A percentile compares a stretch with the other conserved stretches of the same genome.
phyloP scores from a whole-genome alignment of 257 asterid species.

The Eustoma russellianum region DNA sequence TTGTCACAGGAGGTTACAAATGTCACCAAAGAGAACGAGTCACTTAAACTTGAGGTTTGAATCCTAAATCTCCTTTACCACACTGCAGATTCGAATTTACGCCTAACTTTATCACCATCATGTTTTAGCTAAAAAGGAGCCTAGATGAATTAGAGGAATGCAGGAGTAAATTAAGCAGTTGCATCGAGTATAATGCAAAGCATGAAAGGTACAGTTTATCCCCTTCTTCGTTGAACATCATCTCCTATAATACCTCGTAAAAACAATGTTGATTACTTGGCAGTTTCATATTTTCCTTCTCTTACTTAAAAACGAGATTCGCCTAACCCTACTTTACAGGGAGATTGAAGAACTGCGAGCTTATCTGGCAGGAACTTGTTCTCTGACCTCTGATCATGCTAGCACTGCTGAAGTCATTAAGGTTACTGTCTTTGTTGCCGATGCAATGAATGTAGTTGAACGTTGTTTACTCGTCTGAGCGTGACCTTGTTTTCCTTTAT shows the following conservation, averaged over 20 bases:
- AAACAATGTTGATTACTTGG: no score
- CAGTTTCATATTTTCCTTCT: slow-evolving; percentile 7
- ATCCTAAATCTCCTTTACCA: slow-evolving; percentile 14
- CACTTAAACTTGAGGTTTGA: slow-evolving; percentile 53
- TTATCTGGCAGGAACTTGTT: slow-evolving; percentile 21
- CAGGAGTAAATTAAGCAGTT: slow-evolving; percentile 44
- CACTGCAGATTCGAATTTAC: slow-evolving; percentile 5
- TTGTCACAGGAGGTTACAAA: slow-evolving; percentile 20
- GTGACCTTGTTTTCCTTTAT: no score
- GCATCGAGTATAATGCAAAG: slow-evolving; percentile 61
- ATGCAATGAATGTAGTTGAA: not conserved
- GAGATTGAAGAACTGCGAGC: slow-evolving; percentile 49
- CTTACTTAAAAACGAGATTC: not conserved
- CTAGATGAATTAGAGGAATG: slow-evolving; percentile 55
- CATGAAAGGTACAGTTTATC: slow-evolving; percentile 44
- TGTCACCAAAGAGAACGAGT: slow-evolving; percentile 25
- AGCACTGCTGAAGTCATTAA: slow-evolving; percentile 49
- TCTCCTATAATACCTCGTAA: no score
- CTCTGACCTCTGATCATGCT: slow-evolving; percentile 31
- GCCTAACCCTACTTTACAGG: slow-evolving; percentile 28
- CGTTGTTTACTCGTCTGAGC: no score
- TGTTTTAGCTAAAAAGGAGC: slow-evolving; percentile 57
- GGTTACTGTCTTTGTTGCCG: slow-evolving; percentile 27
- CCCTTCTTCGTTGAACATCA: not conserved
- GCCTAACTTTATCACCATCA: slow-evolving; percentile 9